Evolutionary conservation across 2,329 filamentous ascomycete species (phyloP).

Genomic region (Fusarium pseudoanthophilum): DNA sequence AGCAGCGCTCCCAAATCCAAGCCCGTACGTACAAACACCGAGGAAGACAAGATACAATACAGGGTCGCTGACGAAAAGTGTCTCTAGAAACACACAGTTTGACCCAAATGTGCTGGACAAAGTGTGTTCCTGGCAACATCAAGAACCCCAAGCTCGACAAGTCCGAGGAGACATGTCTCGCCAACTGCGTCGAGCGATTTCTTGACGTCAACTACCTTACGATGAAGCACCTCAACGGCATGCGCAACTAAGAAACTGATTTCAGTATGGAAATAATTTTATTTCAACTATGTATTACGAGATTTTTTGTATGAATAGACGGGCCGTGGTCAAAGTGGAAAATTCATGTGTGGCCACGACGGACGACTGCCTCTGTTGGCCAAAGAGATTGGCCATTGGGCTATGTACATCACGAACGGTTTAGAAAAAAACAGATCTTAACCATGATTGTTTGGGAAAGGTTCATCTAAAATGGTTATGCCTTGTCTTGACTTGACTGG

Average conservation of each 20-base stretch:
- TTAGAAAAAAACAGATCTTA: not conserved
- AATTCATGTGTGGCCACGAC: not conserved
- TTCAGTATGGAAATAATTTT: not conserved
- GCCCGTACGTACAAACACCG: slow-evolving; percentile 60
- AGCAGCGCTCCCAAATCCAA: slow-evolving; percentile 79
- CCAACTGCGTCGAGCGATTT: slow-evolving; percentile 94
- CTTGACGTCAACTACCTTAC: slow-evolving; percentile 88
- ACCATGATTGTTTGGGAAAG: not conserved
- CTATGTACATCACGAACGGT: slow-evolving; percentile 19
- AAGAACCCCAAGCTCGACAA: slow-evolving; percentile 77
- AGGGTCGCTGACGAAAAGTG: slow-evolving; percentile 10
- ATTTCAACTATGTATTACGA: slow-evolving; percentile 6
- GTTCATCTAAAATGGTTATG: not conserved
- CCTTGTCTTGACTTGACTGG: not conserved
- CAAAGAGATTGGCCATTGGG: slow-evolving; percentile 8
- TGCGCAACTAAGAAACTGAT: slow-evolving; percentile 50
- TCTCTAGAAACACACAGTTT: slow-evolving; percentile 63
- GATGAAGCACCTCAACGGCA: slow-evolving; percentile 81
- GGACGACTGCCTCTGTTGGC: not conserved
- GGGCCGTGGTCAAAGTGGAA: slow-evolving; percentile 3
- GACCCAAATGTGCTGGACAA: slow-evolving; percentile 89
- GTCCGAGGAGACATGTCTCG: slow-evolving; percentile 82
- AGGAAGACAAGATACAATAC: not conserved
- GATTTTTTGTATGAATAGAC: slow-evolving; percentile 33
- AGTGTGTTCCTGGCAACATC: slow-evolving; percentile 84